Evolutionary conservation across 495 filamentous ascomycete genomes (phyloP).

Genomic region (Lasiosphaeris hirsuta): DNA sequence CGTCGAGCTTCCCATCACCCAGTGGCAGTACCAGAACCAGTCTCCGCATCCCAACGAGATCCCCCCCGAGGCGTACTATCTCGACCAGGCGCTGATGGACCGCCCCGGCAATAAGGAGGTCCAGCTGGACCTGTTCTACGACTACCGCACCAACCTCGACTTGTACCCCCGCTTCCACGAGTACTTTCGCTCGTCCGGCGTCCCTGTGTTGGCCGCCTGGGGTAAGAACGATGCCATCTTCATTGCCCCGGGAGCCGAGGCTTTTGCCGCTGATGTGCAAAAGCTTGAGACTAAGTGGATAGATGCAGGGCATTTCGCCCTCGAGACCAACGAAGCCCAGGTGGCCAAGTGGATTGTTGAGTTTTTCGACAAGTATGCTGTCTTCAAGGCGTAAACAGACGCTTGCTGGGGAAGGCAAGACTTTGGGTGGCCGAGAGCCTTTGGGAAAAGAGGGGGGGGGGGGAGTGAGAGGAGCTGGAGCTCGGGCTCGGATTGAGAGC

Average conservation of each 20-base stretch:
- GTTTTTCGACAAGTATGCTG: slow-evolving; percentile 40
- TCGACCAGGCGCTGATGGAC: slow-evolving; percentile 52
- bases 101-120: slow-evolving; percentile 51
- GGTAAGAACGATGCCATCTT: slow-evolving; percentile 61
- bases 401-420: not conserved
- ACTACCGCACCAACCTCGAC: slow-evolving; percentile 54
- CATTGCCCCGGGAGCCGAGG: slow-evolving; percentile 55
- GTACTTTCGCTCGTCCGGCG: slow-evolving; percentile 51
- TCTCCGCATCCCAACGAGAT: slow-evolving; percentile 34
- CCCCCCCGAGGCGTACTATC: slow-evolving; percentile 47
- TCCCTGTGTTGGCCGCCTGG: slow-evolving; percentile 60
- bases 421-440: too few relatives aligned
- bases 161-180: slow-evolving; percentile 59
- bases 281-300: slow-evolving; percentile 49
- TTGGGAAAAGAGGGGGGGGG: too few relatives aligned
- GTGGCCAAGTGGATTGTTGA: slow-evolving; percentile 47
- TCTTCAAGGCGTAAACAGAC: slow-evolving; percentile 4
- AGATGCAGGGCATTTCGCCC: slow-evolving; percentile 62
- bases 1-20: slow-evolving; percentile 46
- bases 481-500: too few relatives aligned
- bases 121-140: slow-evolving; percentile 57
- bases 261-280: slow-evolving; percentile 54
- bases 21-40: slow-evolving; percentile 56
- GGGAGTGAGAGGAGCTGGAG: too few relatives aligned
- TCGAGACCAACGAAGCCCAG: slow-evolving; percentile 51